Evolutionary conservation across 2,329 filamentous ascomycete species (phyloP), one percentile per base, ranked within the genome.

Genomic region (Tolypocladium capitatum): DNA sequence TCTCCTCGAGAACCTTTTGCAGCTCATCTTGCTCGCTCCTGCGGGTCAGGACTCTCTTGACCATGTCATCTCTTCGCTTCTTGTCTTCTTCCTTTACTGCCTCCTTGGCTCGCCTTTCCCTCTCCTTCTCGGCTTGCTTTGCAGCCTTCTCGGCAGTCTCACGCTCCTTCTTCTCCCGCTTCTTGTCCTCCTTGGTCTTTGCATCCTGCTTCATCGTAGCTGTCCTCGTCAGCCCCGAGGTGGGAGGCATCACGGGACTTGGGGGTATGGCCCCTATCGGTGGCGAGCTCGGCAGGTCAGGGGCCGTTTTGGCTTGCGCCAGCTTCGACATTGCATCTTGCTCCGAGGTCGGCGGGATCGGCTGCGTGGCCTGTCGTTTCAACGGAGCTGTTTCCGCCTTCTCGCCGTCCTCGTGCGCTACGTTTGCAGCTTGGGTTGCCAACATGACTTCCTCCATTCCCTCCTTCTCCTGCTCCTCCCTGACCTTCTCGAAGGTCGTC

Each of bases 381-480:
- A 81, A 56, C n/a, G n/a, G n/a, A 48, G 46, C 57, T 46, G 51
- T 59, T 16, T 76, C 76, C 41, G 67, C 66, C 55, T 68, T 60
- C 45, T 72, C 70, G 14, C 67, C 66, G 41, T 71, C 64, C 41
- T 71, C 73, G 36, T 74, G 66, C 3, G 74, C 74, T 21, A 78
- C 60, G 46, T 73, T 74, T n/a, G 78, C 77, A 43, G 75, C 73
- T 58, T 78, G 68, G 53, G 71, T 74, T 48, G 74, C 73, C 56
- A 78, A 64, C 58, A 72, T 71, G 48, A 76, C 74, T 59, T 81
- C 84, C 63, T 74, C 81, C 58, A 72, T 67, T 11, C 83, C 83
- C 62, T 95, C 89, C 43, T 80, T 83, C 58, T 94, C 89, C 61
- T 94, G 85, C 65, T 97, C 90, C 48, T 81, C 82, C 51, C 76